Conservation (phyloP, 2,329 filamentous ascomycete species). For the Paraphaeosphaeria minitans region DNA sequence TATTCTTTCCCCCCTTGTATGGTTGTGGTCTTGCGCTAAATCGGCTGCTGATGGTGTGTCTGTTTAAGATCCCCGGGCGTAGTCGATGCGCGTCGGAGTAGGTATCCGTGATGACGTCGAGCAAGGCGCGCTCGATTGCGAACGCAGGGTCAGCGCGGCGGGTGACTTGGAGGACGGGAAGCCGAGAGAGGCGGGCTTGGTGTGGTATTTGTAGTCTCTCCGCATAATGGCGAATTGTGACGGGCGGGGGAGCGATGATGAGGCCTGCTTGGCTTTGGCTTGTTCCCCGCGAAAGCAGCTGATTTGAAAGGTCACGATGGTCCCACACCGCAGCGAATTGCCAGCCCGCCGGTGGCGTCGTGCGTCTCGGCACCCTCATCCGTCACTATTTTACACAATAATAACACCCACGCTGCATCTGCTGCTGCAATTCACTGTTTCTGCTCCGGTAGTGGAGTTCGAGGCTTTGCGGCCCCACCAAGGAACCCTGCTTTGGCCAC, state of each 20-base stretch:
- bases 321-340: too few relatives aligned
- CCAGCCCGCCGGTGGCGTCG: neutral
- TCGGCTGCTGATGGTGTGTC: neutral
- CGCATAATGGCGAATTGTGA: conserved; percentile 5
- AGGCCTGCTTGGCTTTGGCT: conserved; percentile 1
- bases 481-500: conserved; percentile 12
- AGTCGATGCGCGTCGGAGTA: neutral
- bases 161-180: neutral
- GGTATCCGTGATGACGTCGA: conserved; percentile 3
- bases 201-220: neutral
- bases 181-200: neutral
- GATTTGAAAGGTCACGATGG: conserved; percentile 3
- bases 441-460: neutral
- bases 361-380: neutral
- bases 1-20: neutral
- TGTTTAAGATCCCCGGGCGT: neutral
- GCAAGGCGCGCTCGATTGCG: neutral
- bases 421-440: neutral
- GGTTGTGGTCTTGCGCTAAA: neutral
- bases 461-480: neutral
- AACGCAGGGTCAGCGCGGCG: neutral
- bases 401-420: neutral
- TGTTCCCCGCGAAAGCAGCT: neutral
- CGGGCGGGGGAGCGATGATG: conserved; percentile 5
- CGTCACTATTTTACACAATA: neutral